phyloP scores from a whole-genome alignment of 2,329 filamentous ascomycete species.

The Alternaria incomplexa region DNA sequence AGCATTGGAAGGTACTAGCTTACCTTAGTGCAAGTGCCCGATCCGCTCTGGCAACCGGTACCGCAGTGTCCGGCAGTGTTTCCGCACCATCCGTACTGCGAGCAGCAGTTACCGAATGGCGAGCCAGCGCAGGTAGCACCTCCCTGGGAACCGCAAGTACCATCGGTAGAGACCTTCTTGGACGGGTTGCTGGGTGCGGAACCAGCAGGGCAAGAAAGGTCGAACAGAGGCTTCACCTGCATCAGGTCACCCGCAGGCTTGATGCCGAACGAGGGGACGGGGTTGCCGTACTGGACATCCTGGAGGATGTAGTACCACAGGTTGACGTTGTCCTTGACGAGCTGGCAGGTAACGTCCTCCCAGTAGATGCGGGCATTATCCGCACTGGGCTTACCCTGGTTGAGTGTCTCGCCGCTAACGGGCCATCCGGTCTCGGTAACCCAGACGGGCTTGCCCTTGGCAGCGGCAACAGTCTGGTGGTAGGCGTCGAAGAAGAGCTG shows the following conservation, averaged over 20 bases:
- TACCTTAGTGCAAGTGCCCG: constrained; percentile 22
- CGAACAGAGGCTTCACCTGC: constrained; percentile 40
- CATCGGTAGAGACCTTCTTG: background rate
- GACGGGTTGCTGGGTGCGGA: background rate
- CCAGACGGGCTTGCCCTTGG: constrained; percentile 76
- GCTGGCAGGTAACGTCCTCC: constrained; percentile 75
- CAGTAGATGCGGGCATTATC: constrained; percentile 81
- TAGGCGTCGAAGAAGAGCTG: constrained; percentile 72
- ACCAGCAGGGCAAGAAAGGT: constrained; percentile 42
- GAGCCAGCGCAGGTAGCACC: background rate
- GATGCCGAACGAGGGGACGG: constrained; percentile 74
- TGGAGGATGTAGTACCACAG: constrained; percentile 79
- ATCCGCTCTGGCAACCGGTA: constrained; percentile 10
- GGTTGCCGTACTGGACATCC: constrained; percentile 64
- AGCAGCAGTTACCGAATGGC: background rate
- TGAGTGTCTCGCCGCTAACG: constrained; percentile 68
- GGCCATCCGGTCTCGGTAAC: constrained; percentile 91
- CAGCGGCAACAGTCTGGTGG: constrained; percentile 62
- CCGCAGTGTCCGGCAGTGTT: background rate
- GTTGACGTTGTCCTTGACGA: constrained; percentile 63
- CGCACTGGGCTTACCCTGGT: constrained; percentile 65
- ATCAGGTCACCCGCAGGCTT: constrained; percentile 56
- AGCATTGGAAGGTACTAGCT: constrained; percentile 30
- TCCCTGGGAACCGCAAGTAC: background rate
- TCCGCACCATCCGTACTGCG: background rate